Conservation (phyloP, 2,329 filamentous ascomycete species). For the Penicillium palitans region DNA sequence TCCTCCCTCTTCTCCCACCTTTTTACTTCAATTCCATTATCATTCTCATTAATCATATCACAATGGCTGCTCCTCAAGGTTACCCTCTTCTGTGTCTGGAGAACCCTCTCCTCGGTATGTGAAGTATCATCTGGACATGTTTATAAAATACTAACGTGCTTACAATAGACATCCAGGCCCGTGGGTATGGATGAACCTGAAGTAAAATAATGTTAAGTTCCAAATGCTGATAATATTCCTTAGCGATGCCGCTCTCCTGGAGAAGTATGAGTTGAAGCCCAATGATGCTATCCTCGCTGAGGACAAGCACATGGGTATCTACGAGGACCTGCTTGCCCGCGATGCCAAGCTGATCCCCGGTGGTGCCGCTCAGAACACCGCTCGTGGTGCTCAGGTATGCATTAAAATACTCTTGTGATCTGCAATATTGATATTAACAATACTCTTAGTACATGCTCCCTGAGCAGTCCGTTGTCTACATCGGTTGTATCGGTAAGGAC, state of each 20-base stretch:
- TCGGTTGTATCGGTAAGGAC: conserved; percentile 92
- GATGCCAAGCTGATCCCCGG: conserved; percentile 93
- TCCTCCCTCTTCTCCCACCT: conserved; percentile 13
- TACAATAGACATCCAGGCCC: conserved; percentile 78
- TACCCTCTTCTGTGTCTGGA: conserved; percentile 90
- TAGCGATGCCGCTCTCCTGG: conserved; percentile 78
- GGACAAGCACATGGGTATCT: conserved; percentile 83
- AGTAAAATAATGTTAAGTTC: conserved; percentile 8
- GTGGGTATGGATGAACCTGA: conserved; percentile 52
- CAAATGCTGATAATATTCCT: conserved; percentile 3
- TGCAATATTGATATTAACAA: conserved; percentile 15
- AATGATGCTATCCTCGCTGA: conserved; percentile 98
- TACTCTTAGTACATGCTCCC: conserved; percentile 77
- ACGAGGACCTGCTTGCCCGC: conserved; percentile 90
- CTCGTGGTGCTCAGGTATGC: conserved; percentile 77
- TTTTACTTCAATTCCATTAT: conserved; percentile 12
- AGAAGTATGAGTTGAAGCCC: conserved; percentile 90
- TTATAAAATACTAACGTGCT: conserved; percentile 24
- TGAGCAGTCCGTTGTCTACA: conserved; percentile 84
- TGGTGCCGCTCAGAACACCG: conserved; percentile 96
- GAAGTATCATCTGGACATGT: not conserved
- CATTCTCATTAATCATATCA: conserved; percentile 23
- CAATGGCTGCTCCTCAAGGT: conserved; percentile 74
- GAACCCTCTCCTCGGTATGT: conserved; percentile 88
- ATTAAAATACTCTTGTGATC: not conserved